phyloP scores from a whole-genome alignment of 805 yeast species.

The Yamadazyma kitorensis region DNA sequence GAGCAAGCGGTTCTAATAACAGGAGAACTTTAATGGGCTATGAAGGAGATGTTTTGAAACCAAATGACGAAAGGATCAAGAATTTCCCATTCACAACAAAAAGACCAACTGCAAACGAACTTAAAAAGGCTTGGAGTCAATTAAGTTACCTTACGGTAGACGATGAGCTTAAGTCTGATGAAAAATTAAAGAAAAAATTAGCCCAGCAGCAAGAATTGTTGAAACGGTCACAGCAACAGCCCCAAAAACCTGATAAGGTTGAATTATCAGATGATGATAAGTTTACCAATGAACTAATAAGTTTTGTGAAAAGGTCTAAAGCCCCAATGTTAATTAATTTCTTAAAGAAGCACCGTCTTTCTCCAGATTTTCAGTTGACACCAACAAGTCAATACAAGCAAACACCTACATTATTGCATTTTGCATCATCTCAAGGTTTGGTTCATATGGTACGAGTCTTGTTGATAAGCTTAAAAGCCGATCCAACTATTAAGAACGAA shows the following conservation, averaged over 20 bases:
- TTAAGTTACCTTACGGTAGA: conserved; percentile 57
- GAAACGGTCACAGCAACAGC: conserved; percentile 14
- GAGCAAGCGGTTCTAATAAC: conserved; percentile 76
- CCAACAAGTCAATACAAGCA: conserved; percentile 53
- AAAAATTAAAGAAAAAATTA: conserved; percentile 20
- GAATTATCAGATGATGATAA: conserved; percentile 36
- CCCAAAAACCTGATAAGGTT: conserved; percentile 6
- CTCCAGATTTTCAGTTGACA: conserved; percentile 49
- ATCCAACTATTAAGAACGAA: conserved; percentile 57
- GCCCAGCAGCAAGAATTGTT: conserved; percentile 14
- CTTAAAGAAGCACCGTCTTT: conserved; percentile 54
- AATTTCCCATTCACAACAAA: conserved; percentile 85
- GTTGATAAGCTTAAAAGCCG: conserved; percentile 62
- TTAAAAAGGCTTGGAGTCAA: conserved; percentile 81
- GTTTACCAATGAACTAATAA: conserved; percentile 57
- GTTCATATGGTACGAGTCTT: conserved; percentile 65
- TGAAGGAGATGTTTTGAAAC: conserved; percentile 51
- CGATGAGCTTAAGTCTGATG: conserved; percentile 52
- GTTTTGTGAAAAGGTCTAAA: conserved; percentile 65
- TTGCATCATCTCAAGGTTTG: conserved; percentile 66
- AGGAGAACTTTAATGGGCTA: conserved; percentile 65
- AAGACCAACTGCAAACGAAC: conserved; percentile 78
- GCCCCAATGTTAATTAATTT: conserved; percentile 71
- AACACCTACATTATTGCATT: conserved; percentile 77
- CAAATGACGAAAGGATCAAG: conserved; percentile 60